Conservation (phyloP, 2,329 filamentous ascomycete species). For the Nothopassalora personata region DNA sequence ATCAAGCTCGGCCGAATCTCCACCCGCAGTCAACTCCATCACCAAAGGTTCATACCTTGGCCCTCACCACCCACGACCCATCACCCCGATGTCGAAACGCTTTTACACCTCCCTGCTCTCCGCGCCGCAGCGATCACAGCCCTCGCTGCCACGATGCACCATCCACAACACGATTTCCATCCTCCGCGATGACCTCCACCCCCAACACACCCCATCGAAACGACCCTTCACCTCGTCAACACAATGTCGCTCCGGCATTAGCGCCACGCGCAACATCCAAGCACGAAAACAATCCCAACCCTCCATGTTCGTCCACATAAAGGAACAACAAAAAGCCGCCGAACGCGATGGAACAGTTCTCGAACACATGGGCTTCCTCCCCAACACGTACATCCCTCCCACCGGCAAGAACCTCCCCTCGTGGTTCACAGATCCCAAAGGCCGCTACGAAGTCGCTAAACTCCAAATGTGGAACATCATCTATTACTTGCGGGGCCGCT, state of each 20-base stretch:
- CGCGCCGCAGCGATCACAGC: slow-evolving; percentile 9
- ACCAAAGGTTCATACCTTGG: background rate
- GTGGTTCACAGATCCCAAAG: slow-evolving; percentile 8
- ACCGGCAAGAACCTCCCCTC: slow-evolving; percentile 22
- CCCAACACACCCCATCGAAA: background rate
- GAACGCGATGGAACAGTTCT: slow-evolving; percentile 30
- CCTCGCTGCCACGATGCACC: slow-evolving; percentile 9
- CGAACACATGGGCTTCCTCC: slow-evolving; percentile 43
- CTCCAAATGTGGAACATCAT: background rate
- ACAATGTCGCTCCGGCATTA: slow-evolving; percentile 1
- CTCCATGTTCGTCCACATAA: slow-evolving; percentile 35
- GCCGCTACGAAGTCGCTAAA: slow-evolving; percentile 6
- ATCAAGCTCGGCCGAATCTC: background rate
- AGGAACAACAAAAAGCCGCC: slow-evolving; percentile 30
- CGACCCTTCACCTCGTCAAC: slow-evolving; percentile 20
- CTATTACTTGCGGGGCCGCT: background rate
- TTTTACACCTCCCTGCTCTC: slow-evolving; percentile 17
- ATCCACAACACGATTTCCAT: slow-evolving; percentile 4
- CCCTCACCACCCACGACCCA: background rate
- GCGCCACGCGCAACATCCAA: background rate
- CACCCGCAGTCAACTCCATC: background rate
- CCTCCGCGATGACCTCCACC: slow-evolving; percentile 9
- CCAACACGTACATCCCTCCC: slow-evolving; percentile 33
- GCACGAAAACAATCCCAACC: slow-evolving; percentile 31
- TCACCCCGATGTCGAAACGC: slow-evolving; percentile 20